Evolutionary conservation across 306 rosid species (phyloP), one percentile per base, ranked within the genome.

Genomic region (Dryas drummondii): DNA sequence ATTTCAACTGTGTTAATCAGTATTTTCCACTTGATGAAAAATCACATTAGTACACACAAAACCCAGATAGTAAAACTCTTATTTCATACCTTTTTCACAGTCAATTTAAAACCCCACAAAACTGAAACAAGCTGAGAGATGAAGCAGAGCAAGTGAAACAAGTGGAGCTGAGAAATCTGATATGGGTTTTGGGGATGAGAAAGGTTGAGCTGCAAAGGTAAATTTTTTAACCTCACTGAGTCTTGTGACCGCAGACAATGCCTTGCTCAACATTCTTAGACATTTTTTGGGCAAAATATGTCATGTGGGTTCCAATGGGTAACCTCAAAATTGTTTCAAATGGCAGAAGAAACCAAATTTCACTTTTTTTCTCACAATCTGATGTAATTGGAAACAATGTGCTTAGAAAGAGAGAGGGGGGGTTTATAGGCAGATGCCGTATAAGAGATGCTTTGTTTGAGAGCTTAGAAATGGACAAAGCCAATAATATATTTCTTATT

Each of bases 391-490:
- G 45, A 67, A 78, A 42, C 66, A 77, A 51, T 58, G 61, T 50
- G 70, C 19, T 37, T 63, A 56, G 27, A 12, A 9, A 53, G 13
- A 74, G 67, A 85, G 79, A 52, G 16, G 26, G 0, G 15, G 67
- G 68, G 64, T 79, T 27, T 77, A 76, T n/a, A 37, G 53, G 72
- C 79, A 80, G 84, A 90, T 86, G 79, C 92, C 77, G 60, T 74
- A 64, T 40, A 59, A 32, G 81, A 88, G 86, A 92, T 90, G 75
- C 96, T 84, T 61, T 49, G 55, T 66, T 47, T 67, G 80, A 66
- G 72, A 76, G 75, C 62, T 66, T 74, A 72, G 87, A 81, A 76
- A 80, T 56, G 83, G 90, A 86, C 96, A 93, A 88, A 81, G 80
- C 54, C 80, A 65, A 32, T 32, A 73, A 81, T 14, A 73, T 72